Conservation (phyloP, 441 rosid genomes). For the Eugenia klotzschiana region DNA sequence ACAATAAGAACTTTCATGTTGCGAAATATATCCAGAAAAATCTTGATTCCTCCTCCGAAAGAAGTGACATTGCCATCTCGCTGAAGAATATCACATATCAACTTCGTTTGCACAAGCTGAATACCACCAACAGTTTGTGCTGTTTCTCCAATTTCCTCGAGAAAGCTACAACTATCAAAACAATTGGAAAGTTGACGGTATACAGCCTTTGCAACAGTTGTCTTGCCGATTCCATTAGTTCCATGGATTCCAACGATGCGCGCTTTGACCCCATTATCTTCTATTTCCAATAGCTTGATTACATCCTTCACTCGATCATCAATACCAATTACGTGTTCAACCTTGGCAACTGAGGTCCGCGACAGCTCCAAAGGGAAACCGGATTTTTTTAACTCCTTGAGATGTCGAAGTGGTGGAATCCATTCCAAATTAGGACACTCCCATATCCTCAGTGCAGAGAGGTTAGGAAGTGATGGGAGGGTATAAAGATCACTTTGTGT, state of each 20-base stretch:
- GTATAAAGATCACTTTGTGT: neutral
- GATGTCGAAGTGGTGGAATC: neutral
- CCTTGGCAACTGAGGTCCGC: neutral
- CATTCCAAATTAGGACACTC: neutral
- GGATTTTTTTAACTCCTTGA: neutral
- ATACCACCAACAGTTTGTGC: neutral
- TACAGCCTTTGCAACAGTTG: neutral
- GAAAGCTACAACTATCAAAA: neutral
- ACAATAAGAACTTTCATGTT: neutral
- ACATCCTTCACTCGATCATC: neutral
- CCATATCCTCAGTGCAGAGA: neutral
- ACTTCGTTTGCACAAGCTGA: neutral
- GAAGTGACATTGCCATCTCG: neutral
- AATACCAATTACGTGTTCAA: neutral
- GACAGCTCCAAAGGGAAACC: accelerated
- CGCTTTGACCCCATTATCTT: accelerated
- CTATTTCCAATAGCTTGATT: accelerated
- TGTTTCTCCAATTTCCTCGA: accelerated
- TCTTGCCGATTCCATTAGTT: neutral
- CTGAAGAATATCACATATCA: neutral
- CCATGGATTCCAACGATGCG: neutral
- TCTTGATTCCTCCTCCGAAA: neutral
- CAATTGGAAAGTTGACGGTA: neutral
- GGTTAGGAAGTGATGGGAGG: neutral
- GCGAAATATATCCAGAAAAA: neutral